Evolutionary conservation across 805 yeast species (phyloP).

Genomic region (Myxozyma vanderwaltii): DNA sequence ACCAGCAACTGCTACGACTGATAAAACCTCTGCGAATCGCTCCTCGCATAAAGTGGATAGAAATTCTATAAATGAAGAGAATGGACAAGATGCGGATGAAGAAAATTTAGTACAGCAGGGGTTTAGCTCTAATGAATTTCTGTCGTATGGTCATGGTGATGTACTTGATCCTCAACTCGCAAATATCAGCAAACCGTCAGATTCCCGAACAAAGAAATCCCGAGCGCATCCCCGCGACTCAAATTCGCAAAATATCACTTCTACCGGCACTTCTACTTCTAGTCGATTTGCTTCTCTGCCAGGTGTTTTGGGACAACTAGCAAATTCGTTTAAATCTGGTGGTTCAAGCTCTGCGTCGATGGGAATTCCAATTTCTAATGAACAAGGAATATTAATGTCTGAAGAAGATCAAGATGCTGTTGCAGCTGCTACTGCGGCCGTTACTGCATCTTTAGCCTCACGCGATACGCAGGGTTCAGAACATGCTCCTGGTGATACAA

Average conservation of each 20-base stretch:
- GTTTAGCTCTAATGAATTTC: conserved; percentile 5
- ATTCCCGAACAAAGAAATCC: neutral
- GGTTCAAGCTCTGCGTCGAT: conserved; percentile 17
- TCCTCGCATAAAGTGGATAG: no score
- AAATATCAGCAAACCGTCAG: conserved; percentile 3
- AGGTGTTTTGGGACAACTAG: conserved; percentile 3
- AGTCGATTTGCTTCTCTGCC: neutral
- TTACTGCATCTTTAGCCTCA: conserved; percentile 14
- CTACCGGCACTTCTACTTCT: neutral
- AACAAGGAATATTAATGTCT: conserved; percentile 15
- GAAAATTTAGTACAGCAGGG: neutral
- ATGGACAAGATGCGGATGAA: neutral
- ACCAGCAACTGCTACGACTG: neutral
- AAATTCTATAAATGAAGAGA: neutral
- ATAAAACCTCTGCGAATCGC: neutral
- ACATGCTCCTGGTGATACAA: neutral
- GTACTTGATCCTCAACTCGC: conserved; percentile 30
- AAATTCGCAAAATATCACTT: neutral
- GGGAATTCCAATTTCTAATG: conserved; percentile 17
- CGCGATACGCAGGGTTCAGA: no score
- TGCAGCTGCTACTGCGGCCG: conserved; percentile 29
- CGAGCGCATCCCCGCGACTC: no score
- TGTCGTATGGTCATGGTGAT: conserved; percentile 9
- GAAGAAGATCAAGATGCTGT: conserved; percentile 25
- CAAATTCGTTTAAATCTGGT: neutral